Evolutionary conservation across 2,329 filamentous ascomycete genomes (phyloP).

Genomic region (Beauveria medogensis): DNA sequence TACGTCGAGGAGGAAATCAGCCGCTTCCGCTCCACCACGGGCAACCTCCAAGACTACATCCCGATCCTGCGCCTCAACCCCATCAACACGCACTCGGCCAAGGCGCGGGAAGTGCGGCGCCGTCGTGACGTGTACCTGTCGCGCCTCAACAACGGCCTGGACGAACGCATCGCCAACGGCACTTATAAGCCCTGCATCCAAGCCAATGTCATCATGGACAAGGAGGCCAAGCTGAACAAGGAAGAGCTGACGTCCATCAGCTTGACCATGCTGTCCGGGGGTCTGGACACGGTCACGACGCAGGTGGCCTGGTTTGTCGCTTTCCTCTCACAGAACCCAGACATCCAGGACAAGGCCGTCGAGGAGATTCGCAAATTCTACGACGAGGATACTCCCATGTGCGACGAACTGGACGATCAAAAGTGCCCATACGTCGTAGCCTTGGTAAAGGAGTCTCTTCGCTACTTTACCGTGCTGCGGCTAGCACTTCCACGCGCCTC

Average conservation of each 20-base stretch:
- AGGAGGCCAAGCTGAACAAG: slow-evolving; percentile 52
- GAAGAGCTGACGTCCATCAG: slow-evolving; percentile 58
- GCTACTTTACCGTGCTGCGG: slow-evolving; percentile 55
- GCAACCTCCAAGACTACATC: slow-evolving; percentile 55
- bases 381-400: slow-evolving; percentile 44
- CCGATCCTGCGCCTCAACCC: slow-evolving; percentile 52
- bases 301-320: slow-evolving; percentile 58
- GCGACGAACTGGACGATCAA: slow-evolving; percentile 53
- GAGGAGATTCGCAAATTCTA: slow-evolving; percentile 49
- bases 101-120: slow-evolving; percentile 50
- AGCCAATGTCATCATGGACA: slow-evolving; percentile 56
- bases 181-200: slow-evolving; percentile 58
- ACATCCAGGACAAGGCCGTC: slow-evolving; percentile 54
- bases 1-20: slow-evolving; percentile 54
- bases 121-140: slow-evolving; percentile 54
- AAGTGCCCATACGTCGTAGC: slow-evolving; percentile 56
- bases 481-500: slow-evolving; percentile 55
- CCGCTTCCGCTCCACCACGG: slow-evolving; percentile 51
- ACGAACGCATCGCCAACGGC: slow-evolving; percentile 52
- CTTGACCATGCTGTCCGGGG: slow-evolving; percentile 60
- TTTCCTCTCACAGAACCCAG: slow-evolving; percentile 48
- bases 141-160: slow-evolving; percentile 48
- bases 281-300: slow-evolving; percentile 59
- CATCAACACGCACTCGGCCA: slow-evolving; percentile 48
- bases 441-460: slow-evolving; percentile 52